Evolutionary conservation across 2,329 filamentous ascomycete species (phyloP), one percentile per base, ranked within the genome.

Genomic region (Cryphonectria parasitica): DNA sequence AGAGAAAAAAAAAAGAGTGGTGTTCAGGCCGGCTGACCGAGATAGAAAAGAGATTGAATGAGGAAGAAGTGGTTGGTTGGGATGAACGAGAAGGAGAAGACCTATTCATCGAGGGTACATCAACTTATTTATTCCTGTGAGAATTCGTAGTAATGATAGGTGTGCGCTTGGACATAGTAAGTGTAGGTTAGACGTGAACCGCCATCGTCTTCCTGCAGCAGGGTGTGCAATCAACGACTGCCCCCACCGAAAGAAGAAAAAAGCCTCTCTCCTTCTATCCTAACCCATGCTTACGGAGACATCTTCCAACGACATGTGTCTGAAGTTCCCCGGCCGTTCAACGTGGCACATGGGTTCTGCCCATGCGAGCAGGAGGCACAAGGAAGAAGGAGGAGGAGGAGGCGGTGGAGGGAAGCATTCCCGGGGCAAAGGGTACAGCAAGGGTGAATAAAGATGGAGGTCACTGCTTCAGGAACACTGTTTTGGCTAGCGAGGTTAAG

Each of bases 11-110:
- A 45, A 52, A 49, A 64, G 63, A 64, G 28, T 52, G 63, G 17
- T 64, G n/a, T 45, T 64, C 63, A 64, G 63, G 63, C 63, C 63
- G 63, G 63, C 63, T 64, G 63, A 64, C 28, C 43, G 41, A 34
- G 63, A 36, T n/a, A 49, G 19, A 64, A 34, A n/a, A 39, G 25
- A 28, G 34, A 45, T 2, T 45, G 28, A 7, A 31, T 25, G 63
- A 64, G 61, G 25, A 34, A n/a, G 41, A 28, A 49, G 41, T 4
- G 41, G 4, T n/a, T 28, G 61, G n/a, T 45, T 64, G 61, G 39
- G 15, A 64, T 28, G 39, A 25, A 36, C 17, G 25, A 17, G 61
- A 45, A 31, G 39, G n/a, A 31, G 25, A 11, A 17, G 22, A 34
- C 15, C 15, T 31, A 6, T 19, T 31, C 41, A 64, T 49, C 41